Conservation (phyloP, 164 flowering plant genomes). For the Aristolochia californica region DNA sequence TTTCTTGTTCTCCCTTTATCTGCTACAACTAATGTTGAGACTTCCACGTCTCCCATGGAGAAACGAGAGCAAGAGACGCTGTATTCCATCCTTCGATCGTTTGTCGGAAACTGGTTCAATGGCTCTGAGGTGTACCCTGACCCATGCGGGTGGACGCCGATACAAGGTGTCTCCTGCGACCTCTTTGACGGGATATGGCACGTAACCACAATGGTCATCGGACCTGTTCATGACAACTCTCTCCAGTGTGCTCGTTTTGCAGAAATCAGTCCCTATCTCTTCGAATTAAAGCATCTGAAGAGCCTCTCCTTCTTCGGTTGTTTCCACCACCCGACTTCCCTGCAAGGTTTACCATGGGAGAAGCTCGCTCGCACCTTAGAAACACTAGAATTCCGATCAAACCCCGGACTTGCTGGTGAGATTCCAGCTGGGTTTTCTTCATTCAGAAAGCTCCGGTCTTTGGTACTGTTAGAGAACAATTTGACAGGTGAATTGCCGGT, state of each 20-base stretch:
- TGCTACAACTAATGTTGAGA: constrained; percentile 24
- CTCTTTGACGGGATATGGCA: constrained; percentile 62
- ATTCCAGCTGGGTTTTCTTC: constrained; percentile 37
- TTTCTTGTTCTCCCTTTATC: constrained; percentile 13
- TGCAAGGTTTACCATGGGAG: constrained; percentile 38
- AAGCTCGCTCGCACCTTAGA: constrained; percentile 40
- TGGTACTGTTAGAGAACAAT: constrained; percentile 54
- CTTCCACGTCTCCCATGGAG: constrained; percentile 54
- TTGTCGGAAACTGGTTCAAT: constrained; percentile 76
- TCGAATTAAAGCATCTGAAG: constrained; percentile 50
- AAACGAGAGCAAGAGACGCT: constrained; percentile 49
- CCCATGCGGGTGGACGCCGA: constrained; percentile 98
- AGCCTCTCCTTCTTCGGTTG: constrained; percentile 59
- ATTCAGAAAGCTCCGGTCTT: constrained; percentile 49
- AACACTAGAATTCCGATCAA: constrained; percentile 61
- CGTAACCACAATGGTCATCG: constrained; percentile 55
- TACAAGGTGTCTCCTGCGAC: constrained; percentile 93
- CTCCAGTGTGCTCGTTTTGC: constrained; percentile 37
- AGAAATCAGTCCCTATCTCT: constrained; percentile 41
- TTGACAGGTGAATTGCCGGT: constrained; percentile 42
- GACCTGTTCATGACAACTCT: constrained; percentile 67
- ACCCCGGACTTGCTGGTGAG: constrained; percentile 53
- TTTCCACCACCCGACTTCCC: constrained; percentile 27
- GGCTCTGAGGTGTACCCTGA: constrained; percentile 91
- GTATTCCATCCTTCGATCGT: constrained; percentile 57